Conservation (phyloP, 2,329 filamentous ascomycete species). For the Monilinia fructicola region DNA sequence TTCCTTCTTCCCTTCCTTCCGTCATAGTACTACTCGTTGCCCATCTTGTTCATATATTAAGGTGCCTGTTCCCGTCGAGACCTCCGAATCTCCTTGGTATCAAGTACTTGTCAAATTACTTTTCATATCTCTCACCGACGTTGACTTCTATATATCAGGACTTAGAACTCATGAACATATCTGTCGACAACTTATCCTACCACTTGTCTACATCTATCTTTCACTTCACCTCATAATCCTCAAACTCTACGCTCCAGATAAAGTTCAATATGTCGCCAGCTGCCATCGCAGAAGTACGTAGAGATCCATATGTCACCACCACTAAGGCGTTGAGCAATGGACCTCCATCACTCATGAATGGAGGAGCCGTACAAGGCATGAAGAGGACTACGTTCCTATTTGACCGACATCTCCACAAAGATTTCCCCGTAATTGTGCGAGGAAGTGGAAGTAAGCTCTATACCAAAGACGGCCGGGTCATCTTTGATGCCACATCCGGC, state of each 20-base stretch:
- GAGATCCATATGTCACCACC: slow-evolving; percentile 1
- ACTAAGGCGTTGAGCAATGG: not conserved
- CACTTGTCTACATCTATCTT: slow-evolving; percentile 1
- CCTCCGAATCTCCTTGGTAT: slow-evolving; percentile 13
- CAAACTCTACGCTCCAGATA: not conserved
- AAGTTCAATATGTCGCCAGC: slow-evolving; percentile 20
- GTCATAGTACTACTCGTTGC: slow-evolving; percentile 21
- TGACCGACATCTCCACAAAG: slow-evolving; percentile 37
- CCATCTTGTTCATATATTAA: slow-evolving; percentile 19
- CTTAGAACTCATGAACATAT: slow-evolving; percentile 7
- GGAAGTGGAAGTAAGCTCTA: slow-evolving; percentile 37
- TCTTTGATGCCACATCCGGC: slow-evolving; percentile 73
- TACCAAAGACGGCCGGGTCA: slow-evolving; percentile 49
- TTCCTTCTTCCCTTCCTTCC: slow-evolving; percentile 17
- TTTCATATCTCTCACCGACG: slow-evolving; percentile 10
- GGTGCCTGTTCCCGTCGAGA: not conserved
- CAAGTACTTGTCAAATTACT: not conserved
- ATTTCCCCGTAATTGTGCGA: slow-evolving; percentile 35
- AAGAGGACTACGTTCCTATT: slow-evolving; percentile 33
- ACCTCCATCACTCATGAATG: slow-evolving; percentile 8
- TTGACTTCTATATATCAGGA: slow-evolving; percentile 8
- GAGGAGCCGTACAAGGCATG: slow-evolving; percentile 22
- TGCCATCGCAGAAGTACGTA: slow-evolving; percentile 20
- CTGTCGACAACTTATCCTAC: slow-evolving; percentile 1
- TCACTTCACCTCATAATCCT: not conserved